phyloP scores from a whole-genome alignment of 2,329 filamentous ascomycete genomes.

The Apiospora hydei region DNA sequence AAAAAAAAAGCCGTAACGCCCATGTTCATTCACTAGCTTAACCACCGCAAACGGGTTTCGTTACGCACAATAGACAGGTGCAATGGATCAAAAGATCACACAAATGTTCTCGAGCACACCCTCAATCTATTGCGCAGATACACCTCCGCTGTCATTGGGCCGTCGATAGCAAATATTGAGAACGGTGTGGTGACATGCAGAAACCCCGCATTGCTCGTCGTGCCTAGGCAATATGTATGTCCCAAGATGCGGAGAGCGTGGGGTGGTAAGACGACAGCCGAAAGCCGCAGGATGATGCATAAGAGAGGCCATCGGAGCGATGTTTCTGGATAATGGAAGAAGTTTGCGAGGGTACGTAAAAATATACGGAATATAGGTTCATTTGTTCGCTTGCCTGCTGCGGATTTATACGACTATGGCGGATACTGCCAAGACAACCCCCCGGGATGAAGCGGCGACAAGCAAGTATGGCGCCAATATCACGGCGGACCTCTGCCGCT shows the following conservation, averaged over 20 bases:
- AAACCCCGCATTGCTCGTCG: neutral
- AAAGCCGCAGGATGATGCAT: neutral
- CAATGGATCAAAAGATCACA: neutral
- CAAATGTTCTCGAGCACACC: neutral
- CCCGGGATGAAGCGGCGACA: neutral
- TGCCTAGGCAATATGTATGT: neutral
- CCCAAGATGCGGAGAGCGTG: constrained; percentile 25
- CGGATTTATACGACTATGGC: neutral
- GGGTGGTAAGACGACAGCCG: constrained; percentile 21
- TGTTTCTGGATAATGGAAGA: neutral
- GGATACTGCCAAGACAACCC: neutral
- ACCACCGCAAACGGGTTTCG: neutral
- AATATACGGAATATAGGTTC: too few species aligned
- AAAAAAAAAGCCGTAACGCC: too few species aligned
- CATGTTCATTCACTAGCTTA: neutral
- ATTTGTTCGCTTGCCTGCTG: too few species aligned
- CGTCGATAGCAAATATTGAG: neutral
- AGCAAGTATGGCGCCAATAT: constrained; percentile 22
- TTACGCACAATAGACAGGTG: neutral
- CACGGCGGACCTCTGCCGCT: constrained; percentile 31
- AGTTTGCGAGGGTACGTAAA: too few species aligned
- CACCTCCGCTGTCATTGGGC: neutral
- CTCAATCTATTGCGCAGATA: neutral
- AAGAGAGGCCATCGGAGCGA: neutral
- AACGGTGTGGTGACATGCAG: neutral